phyloP scores from a whole-genome alignment of 192 early-diverging fungal genomes.

The Coemansia sp. region DNA sequence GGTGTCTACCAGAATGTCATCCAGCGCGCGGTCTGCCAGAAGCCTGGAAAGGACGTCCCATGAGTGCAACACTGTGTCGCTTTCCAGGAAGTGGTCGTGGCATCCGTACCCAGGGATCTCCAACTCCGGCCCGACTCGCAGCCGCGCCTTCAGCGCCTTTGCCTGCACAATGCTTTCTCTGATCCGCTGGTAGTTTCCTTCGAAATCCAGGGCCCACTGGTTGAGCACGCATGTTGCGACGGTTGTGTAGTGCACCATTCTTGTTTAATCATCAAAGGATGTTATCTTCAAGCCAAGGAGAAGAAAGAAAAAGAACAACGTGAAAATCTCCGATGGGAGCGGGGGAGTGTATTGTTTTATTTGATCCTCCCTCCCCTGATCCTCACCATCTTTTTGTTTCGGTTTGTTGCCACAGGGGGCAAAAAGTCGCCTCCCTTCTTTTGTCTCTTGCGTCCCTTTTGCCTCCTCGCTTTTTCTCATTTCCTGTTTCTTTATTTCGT shows the following conservation, averaged over 20 bases:
- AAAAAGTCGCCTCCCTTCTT: no score
- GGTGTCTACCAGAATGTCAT: slow-evolving; percentile 88
- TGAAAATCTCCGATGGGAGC: no score
- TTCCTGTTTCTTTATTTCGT: not conserved
- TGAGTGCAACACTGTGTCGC: slow-evolving; percentile 91
- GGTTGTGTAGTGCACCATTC: slow-evolving; percentile 62
- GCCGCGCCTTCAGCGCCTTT: slow-evolving; percentile 75
- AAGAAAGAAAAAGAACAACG: slow-evolving; percentile 4
- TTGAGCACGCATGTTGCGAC: slow-evolving; percentile 83
- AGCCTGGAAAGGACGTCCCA: slow-evolving; percentile 89
- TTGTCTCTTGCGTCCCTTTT: not conserved
- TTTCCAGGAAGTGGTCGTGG: slow-evolving; percentile 97
- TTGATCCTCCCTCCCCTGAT: not conserved
- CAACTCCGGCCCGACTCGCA: slow-evolving; percentile 93
- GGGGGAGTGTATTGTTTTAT: no score
- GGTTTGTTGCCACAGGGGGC: no score
- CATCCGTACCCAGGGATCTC: slow-evolving; percentile 99
- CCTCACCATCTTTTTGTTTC: no score
- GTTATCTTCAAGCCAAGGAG: not conserved
- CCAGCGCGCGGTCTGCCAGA: slow-evolving; percentile 62
- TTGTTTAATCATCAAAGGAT: no score
- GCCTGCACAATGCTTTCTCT: slow-evolving; percentile 81
- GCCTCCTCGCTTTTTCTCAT: not conserved
- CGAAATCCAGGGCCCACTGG: slow-evolving; percentile 97
- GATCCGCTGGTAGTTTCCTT: slow-evolving; percentile 89